Base-by-base conservation (phyloP, 225 moss, liverwort and hornwort species). In the Ulota crispa region DNA sequence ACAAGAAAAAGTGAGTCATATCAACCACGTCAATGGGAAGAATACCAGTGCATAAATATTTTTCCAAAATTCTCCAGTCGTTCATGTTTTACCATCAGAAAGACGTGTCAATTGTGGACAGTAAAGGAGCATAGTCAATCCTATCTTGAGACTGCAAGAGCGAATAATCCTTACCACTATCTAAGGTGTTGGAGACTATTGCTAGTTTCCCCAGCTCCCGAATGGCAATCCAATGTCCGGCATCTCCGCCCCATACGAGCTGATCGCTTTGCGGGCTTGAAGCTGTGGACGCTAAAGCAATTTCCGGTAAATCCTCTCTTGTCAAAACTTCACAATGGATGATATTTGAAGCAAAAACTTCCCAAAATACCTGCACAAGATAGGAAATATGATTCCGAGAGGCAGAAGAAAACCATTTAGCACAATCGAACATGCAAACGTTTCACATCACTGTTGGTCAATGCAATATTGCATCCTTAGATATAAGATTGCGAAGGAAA, bases 251-350 rank as follows among this genome's bases (percentile, higher is more conserved):
- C 91, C 93, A 93, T 14, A 81, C 59, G 70, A 82, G 87, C 71
- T 83, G 83, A 73, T 87, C 83, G 68, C 73, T 83, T 72, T 75
- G 65, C 39, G 87, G 84, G 32, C 56, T 79, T 69, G 89, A 84
- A 81, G 86, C 78, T 75, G 87, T 72, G 57, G 95, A 91, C 37
- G 69, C 82, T 60, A 68, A 76, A 15, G 76, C 50, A 74, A 81
- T 59, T 55, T 92, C 90, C 65, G 77, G 86, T 54, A 74, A 65
- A 68, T 89, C 83, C 81, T 93, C 94, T 81, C 98, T 92, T 32
- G 95, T 95, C 83, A 93, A 93, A 71, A 98, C 94, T 79, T 98
- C 98, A 78, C 93, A 94, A 82, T 98, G 98, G 68, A 88, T 88
- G 53, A 98, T 83, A 56, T 98, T 98, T 71, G 88, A 94, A 63